Base-by-base conservation (phyloP, 1,139 yeast species). In the Kluyveromyces sp. region DNA sequence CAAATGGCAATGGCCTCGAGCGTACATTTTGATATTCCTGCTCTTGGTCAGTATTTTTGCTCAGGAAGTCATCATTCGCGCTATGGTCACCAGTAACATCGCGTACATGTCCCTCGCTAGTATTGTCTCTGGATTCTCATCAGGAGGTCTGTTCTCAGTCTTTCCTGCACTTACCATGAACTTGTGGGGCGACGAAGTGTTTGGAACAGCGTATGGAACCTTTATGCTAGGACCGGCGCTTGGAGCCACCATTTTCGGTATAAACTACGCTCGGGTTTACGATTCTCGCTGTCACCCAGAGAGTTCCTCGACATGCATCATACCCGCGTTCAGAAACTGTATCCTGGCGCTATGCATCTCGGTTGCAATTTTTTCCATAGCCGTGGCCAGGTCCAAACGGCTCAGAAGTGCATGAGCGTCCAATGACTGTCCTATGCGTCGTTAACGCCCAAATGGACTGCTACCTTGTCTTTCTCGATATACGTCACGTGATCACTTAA, bases 121-220 rank as follows among this genome's bases (percentile, higher is more conserved):
- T 3, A 60, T 74, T 3, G 49, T 83, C 8, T 74, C 78, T 43
- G 97, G 97, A 0, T 62, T 78, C 18, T 70, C 80, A 3, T 88
- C 89, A 56, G 98, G 97, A 16, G 84, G 92, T 0, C 61, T 85
- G 2, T 92, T 88, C 66, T 87, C 96, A 0, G 67, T 85, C 6
- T 83, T 78, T 53, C 97, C 98, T 4, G 83, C 95, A 0, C 69
- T 88, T 7, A 80, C 85, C 2, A 82, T 95, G 1, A 71, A 80
- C 3, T 75, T 84, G 1, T 92, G 96, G 96, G 96, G 97, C 0
- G 77, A 85, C 31, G 89, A 84, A 45, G 75, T 86, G 41, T 79
- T 92, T 60, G 97, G 97, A 0, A 83, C 95, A 2, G 83, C 94
- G 1, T 92, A 96, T 89, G 97, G 97, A 2, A 70, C 85, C 26